phyloP scores from a whole-genome alignment of 352 stramenopile species.

The Hyaloperonospora brassicae region DNA sequence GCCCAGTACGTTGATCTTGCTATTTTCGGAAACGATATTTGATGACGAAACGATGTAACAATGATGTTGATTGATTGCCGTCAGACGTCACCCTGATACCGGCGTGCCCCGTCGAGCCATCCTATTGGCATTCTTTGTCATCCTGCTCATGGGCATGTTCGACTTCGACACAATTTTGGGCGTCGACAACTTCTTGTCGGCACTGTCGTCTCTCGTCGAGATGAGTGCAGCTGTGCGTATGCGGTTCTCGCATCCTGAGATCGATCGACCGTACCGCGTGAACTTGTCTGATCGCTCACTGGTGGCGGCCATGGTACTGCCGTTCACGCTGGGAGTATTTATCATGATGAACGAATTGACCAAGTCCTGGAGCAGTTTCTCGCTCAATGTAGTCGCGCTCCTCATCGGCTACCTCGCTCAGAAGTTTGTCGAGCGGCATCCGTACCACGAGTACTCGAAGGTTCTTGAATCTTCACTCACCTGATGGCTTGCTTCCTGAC shows the following conservation, averaged over 20 bases:
- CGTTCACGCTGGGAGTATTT: conserved; percentile 47
- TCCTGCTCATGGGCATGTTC: conserved; percentile 70
- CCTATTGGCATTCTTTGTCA: conserved; percentile 65
- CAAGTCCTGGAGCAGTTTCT: conserved; percentile 64
- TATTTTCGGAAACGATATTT: not conserved
- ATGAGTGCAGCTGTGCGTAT: conserved; percentile 71
- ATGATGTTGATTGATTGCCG: not conserved
- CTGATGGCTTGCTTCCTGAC: conserved; percentile 41
- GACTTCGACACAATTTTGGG: conserved; percentile 78
- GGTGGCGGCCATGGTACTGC: conserved; percentile 45
- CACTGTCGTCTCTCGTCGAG: conserved; percentile 63
- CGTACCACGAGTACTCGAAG: conserved; percentile 55
- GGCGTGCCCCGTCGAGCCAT: conserved; percentile 63
- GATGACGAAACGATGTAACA: too few relatives aligned
- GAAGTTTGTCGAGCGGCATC: conserved; percentile 54
- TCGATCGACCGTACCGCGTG: conserved; percentile 67
- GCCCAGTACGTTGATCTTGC: conserved; percentile 40
- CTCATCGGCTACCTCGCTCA: conserved; percentile 44
- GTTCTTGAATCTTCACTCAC: conserved; percentile 29
- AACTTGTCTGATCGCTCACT: conserved; percentile 57
- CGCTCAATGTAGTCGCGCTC: conserved; percentile 46
- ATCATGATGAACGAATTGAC: conserved; percentile 77
- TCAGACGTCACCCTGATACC: conserved; percentile 47
- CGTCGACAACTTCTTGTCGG: conserved; percentile 76
- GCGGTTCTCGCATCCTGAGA: conserved; percentile 65